Base-by-base conservation (phyloP, 306 rosid species). In the Cucurbita maxima region DNA sequence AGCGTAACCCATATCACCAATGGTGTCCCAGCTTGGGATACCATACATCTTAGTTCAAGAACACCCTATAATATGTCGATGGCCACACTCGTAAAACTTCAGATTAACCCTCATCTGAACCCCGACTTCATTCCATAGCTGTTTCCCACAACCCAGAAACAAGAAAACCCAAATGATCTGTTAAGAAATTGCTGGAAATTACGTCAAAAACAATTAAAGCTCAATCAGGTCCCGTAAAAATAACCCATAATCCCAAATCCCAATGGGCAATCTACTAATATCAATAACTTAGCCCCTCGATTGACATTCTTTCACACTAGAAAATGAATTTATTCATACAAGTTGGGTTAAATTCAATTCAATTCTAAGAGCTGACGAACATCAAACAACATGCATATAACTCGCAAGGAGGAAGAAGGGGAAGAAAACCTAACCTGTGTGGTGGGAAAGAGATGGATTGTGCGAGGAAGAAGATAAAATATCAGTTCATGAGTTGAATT, bases 1-100 rank as follows among this genome's bases (percentile, higher is more conserved):
- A 75, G 97, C 86, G 79, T 85, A 87, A 50, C 97, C 98, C 97
- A 90, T 94, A 75, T 87, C 79, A 70, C 76, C 87, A 75, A 78
- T 41, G 62, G 81, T 72, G 48, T 75, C 71, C 45, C 75, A 83
- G 12, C 76, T 47, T 20, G 84, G 61, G 67, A 75, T 59, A 74
- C 83, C 83, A 80, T 82, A 64, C 83, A 90, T 83, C 75, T 82
- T 64, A 76, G 73, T 72, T 81, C 77, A 82, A 82, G 70, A 69
- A 58, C 37, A 60, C 13, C 45, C 58, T 76, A 75, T 47, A 41
- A 41, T 75, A 78, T 61, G 85, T 48, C 60, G 68, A 47, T 25
- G 15, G 58, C 81, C 48, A 59, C 75, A 60, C 53, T 81, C 81
- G 71, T 80, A 58, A 74, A 68, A 78, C 60, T 64, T 44, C 43